Evolutionary conservation across 2,329 filamentous ascomycete species (phyloP).

Genomic region (Keithomyces neogunnii): DNA sequence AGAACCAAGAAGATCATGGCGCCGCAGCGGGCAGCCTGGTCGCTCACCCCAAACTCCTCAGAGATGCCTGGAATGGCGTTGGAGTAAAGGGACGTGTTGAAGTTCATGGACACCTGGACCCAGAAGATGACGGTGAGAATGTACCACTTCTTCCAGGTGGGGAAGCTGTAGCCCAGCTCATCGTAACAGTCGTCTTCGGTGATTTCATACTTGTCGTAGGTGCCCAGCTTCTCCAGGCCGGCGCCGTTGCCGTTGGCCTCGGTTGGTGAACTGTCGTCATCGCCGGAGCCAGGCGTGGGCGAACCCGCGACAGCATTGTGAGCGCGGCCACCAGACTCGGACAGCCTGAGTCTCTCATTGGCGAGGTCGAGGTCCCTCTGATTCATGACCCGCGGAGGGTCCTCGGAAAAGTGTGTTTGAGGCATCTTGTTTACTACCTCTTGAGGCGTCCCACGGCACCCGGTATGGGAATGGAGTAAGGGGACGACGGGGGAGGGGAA

Average conservation of each 20-base stretch:
- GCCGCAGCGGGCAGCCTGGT: constrained; percentile 61
- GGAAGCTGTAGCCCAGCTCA: constrained; percentile 55
- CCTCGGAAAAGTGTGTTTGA: constrained; percentile 25
- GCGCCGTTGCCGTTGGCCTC: constrained; percentile 23
- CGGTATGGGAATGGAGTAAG: neutral
- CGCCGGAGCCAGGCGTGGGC: constrained; percentile 4
- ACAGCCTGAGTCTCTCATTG: constrained; percentile 27
- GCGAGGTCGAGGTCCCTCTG: constrained; percentile 25
- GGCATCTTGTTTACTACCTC: constrained; percentile 14
- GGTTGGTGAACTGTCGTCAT: constrained; percentile 7
- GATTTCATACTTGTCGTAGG: constrained; percentile 35
- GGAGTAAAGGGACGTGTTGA: constrained; percentile 67
- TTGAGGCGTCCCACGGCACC: no score
- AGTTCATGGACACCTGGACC: constrained; percentile 71
- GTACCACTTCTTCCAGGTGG: constrained; percentile 59
- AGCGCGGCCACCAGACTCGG: constrained; percentile 9
- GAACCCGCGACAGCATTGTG: constrained; percentile 1
- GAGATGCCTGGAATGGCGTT: constrained; percentile 59
- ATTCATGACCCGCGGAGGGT: constrained; percentile 29
- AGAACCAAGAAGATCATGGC: constrained; percentile 71
- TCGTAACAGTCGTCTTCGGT: constrained; percentile 54
- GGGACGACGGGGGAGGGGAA: neutral
- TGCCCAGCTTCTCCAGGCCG: constrained; percentile 26
- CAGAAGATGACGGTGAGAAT: constrained; percentile 66
- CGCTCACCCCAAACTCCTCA: constrained; percentile 58